Conservation (phyloP, 371 early-diverging fungal species). For the Mortierella sp. region DNA sequence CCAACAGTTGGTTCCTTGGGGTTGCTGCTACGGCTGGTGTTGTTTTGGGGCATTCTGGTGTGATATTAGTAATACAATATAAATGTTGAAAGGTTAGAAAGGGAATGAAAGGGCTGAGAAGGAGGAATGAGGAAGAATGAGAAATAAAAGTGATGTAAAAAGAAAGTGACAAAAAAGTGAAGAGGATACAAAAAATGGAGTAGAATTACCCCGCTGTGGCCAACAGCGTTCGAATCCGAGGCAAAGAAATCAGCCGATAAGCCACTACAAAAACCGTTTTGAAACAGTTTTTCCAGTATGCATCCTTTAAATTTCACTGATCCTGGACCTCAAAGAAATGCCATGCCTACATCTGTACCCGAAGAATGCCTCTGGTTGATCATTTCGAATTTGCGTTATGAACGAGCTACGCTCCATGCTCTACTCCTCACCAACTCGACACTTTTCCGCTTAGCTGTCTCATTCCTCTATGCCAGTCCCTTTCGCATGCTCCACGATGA, state of each 20-base stretch:
- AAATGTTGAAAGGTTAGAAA: background rate
- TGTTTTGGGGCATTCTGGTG: conserved; percentile 1
- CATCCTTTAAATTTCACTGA: background rate
- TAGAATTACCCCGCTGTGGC: background rate
- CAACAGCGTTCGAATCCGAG: conserved; percentile 22
- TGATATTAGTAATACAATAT: background rate
- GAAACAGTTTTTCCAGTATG: background rate
- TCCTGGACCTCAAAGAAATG: conserved; percentile 20
- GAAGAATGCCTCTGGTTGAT: conserved; percentile 57
- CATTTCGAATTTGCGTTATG: conserved; percentile 30
- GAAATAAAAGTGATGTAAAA: background rate
- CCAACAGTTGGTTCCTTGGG: conserved; percentile 23
- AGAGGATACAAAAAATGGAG: background rate
- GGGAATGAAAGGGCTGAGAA: background rate
- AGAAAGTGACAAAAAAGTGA: background rate
- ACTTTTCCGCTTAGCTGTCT: conserved; percentile 47
- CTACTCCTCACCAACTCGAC: conserved; percentile 32
- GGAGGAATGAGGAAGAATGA: background rate
- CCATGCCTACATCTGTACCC: conserved; percentile 46
- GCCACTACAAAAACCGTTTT: background rate
- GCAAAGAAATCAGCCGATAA: conserved; percentile 7
- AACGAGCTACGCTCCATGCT: conserved; percentile 38
- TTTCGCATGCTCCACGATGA: conserved; percentile 47
- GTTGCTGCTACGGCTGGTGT: background rate
- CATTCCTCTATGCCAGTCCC: conserved; percentile 46